phyloP scores from a whole-genome alignment of 2,329 filamentous ascomycete genomes.

The Sclerotinia glacialis region DNA sequence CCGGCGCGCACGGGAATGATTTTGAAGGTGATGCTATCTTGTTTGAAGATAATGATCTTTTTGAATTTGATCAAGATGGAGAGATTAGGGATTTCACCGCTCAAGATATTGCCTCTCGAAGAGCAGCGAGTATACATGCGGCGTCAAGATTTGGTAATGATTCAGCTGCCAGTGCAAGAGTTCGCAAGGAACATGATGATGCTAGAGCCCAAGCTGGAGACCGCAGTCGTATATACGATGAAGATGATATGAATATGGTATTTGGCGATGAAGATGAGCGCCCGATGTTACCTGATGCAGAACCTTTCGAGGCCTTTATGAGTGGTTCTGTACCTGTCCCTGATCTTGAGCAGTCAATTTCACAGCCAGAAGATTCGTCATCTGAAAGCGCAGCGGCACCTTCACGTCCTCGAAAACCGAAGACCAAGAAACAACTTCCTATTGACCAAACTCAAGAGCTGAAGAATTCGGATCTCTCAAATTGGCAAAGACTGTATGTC shows the following conservation, averaged over 20 bases:
- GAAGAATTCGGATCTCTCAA: slow-evolving; percentile 52
- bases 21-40: slow-evolving; percentile 36
- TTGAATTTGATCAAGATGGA: slow-evolving; percentile 61
- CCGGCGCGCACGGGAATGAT: slow-evolving; percentile 35
- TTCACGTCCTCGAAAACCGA: slow-evolving; percentile 35
- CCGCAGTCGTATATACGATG: slow-evolving; percentile 14
- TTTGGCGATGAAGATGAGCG: slow-evolving; percentile 40
- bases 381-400: slow-evolving; percentile 44
- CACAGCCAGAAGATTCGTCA: slow-evolving; percentile 36
- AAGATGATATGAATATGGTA: slow-evolving; percentile 35
- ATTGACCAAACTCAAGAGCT: slow-evolving; percentile 52
- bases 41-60: slow-evolving; percentile 42
- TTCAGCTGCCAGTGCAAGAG: slow-evolving; percentile 41
- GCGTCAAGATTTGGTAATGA: slow-evolving; percentile 35
- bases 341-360: slow-evolving; percentile 28
- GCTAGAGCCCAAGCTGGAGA: slow-evolving; percentile 36
- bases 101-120: slow-evolving; percentile 30
- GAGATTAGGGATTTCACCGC: slow-evolving; percentile 50
- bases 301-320: slow-evolving; percentile 33
- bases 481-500: slow-evolving; percentile 59
- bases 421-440: slow-evolving; percentile 43
- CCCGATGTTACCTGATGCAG: slow-evolving; percentile 36
- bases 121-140: slow-evolving; percentile 19
- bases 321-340: slow-evolving; percentile 33
- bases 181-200: slow-evolving; percentile 46